These are phyloP conservation scores for Ligustrum vulgare DNA, from an alignment of 257 asterid genomes.

Conservation along the genomic window DNA sequence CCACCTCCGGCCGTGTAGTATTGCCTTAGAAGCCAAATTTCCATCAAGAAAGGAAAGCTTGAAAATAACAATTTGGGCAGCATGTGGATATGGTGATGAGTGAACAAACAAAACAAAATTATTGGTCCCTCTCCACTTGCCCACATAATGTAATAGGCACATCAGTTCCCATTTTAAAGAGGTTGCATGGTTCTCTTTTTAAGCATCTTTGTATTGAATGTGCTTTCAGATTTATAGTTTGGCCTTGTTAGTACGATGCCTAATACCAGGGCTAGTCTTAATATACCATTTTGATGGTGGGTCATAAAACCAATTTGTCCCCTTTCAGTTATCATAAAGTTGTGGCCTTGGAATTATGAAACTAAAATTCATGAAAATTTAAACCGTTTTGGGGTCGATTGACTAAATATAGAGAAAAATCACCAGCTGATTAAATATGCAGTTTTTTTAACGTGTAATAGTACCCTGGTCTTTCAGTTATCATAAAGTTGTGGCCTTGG, in stretches of 20 bases:
- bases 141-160: conserved; percentile 26
- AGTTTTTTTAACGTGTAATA: conserved; percentile 1
- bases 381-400: not conserved
- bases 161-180: conserved; percentile 26
- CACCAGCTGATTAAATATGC: conserved; percentile 3
- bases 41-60: conserved; percentile 26
- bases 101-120: conserved; percentile 40
- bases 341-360: conserved; percentile 15
- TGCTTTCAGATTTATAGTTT: not conserved
- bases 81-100: conserved; percentile 41
- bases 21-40: conserved; percentile 31
- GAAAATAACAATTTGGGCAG: conserved; percentile 19
- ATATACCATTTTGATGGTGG: conserved; percentile 6
- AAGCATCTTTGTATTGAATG: conserved; percentile 19
- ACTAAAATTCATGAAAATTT: not conserved
- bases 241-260: not conserved
- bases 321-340: conserved; percentile 16
- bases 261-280: not conserved
- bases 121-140: conserved; percentile 40
- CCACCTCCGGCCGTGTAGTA: too few species aligned
- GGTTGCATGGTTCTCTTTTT: conserved; percentile 25
- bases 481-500: conserved; percentile 22
- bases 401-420: conserved; percentile 1
- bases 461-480: conserved; percentile 15
- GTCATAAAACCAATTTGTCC: conserved; percentile 19